Percentiles rank a stretch among this genome's conserved stretches.
Conservation (phyloP, 2,329 filamentous ascomycete species). For the Aspergillus quadricinctus region DNA sequence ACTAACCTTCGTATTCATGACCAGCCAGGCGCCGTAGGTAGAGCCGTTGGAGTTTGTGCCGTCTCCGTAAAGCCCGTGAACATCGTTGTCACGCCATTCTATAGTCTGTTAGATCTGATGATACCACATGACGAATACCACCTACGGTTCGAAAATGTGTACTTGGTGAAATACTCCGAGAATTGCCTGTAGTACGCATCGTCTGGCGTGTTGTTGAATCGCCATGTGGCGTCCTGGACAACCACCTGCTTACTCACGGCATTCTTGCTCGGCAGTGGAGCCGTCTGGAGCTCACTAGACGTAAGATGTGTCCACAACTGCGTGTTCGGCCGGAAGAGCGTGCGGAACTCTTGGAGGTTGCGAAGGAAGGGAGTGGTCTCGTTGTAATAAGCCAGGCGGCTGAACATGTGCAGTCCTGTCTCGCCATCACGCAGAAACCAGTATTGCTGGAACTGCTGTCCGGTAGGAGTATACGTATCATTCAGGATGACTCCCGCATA, state of each 20-base stretch:
- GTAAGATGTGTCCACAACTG: constrained; percentile 59
- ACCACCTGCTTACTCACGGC: constrained; percentile 40
- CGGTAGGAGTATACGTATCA: constrained; percentile 55
- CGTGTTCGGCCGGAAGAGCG: constrained; percentile 57
- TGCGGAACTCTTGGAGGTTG: constrained; percentile 59
- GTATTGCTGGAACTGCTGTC: constrained; percentile 59
- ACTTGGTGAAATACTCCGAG: constrained; percentile 63
- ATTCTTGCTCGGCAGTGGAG: constrained; percentile 45
- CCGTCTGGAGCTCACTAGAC: constrained; percentile 54
- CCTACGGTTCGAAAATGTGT: constrained; percentile 54
- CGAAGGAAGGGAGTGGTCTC: constrained; percentile 52
- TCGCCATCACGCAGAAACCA: constrained; percentile 62
- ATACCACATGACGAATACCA: not conserved
- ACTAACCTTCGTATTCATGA: constrained; percentile 61
- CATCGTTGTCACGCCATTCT: constrained; percentile 54
- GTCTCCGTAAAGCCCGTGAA: constrained; percentile 54
- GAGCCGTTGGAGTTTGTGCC: constrained; percentile 47
- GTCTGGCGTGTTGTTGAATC: constrained; percentile 50
- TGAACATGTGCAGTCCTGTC: constrained; percentile 60
- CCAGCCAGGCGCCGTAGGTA: constrained; percentile 58
- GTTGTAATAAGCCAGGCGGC: constrained; percentile 57
- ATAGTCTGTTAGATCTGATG: not conserved
- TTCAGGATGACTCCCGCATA: constrained; percentile 59
- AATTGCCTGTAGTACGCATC: constrained; percentile 55
- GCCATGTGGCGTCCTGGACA: constrained; percentile 63